phyloP scores from a whole-genome alignment of 306 rosid species.

The Lablab purpureus region DNA sequence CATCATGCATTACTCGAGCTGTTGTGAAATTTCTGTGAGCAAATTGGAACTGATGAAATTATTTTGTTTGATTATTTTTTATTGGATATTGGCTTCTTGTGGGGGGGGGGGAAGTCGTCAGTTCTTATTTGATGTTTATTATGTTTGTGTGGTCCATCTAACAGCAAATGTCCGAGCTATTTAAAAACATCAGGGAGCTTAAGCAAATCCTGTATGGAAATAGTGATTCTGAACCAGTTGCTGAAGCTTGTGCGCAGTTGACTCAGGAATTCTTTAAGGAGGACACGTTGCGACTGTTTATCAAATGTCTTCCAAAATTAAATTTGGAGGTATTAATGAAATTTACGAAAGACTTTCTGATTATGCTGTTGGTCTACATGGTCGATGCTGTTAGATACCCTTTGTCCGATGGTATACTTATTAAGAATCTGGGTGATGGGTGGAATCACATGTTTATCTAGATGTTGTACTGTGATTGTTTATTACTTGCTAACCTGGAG shows the following conservation, averaged over 20 bases:
- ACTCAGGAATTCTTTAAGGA: constrained; percentile 93
- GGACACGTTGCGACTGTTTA: constrained; percentile 77
- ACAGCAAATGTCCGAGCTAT: constrained; percentile 76
- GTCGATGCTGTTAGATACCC: not conserved
- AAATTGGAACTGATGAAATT: not conserved
- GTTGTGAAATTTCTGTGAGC: not conserved
- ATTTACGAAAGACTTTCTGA: constrained; percentile 20
- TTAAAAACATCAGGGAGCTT: constrained; percentile 84
- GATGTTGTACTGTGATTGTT: constrained; percentile 23
- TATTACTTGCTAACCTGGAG: constrained; percentile 39
- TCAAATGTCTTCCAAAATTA: constrained; percentile 82
- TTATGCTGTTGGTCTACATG: constrained; percentile 12
- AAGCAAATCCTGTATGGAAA: constrained; percentile 90
- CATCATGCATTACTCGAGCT: not conserved
- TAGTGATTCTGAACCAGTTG: constrained; percentile 93
- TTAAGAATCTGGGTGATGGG: constrained; percentile 16
- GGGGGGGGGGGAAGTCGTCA: not conserved
- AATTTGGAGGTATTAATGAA: constrained; percentile 82
- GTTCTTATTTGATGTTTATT: constrained; percentile 33
- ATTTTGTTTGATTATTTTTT: not conserved
- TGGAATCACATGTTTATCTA: constrained; percentile 33
- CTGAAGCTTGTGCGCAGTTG: constrained; percentile 92
- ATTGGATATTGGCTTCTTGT: constrained; percentile 1
- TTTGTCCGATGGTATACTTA: not conserved
- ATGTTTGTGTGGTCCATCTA: constrained; percentile 47